These are phyloP conservation scores for Pichia nanzhaoensis DNA, from an alignment of 805 yeast species.

Conservation along the genomic window DNA sequence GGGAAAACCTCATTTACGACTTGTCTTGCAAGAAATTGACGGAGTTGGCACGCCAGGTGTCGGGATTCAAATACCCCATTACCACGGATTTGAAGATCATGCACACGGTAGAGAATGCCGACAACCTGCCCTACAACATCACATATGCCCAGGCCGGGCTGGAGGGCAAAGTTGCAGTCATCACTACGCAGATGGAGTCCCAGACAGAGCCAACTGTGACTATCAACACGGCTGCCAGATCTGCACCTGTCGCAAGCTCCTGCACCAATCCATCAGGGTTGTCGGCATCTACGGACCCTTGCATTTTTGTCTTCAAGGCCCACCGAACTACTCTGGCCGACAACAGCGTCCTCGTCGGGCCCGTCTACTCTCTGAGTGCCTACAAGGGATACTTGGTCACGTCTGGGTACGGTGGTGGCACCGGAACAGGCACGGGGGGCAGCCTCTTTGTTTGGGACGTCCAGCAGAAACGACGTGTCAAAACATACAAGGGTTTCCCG, in stretches of 20 bases:
- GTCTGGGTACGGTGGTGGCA: slow-evolving; percentile 18
- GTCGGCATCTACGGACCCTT: not conserved
- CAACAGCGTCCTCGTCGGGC: slow-evolving; percentile 20
- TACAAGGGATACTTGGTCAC: slow-evolving; percentile 20
- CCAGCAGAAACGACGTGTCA: slow-evolving; percentile 23
- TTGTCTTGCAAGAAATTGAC: slow-evolving; percentile 30
- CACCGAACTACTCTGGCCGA: slow-evolving; percentile 42
- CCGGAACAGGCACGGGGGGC: slow-evolving; percentile 19
- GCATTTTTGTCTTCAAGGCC: slow-evolving; percentile 73
- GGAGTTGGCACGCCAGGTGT: slow-evolving; percentile 48
- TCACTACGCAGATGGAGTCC: slow-evolving; percentile 42
- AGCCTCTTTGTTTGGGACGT: slow-evolving; percentile 30
- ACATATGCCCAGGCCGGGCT: slow-evolving; percentile 58
- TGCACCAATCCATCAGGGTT: slow-evolving; percentile 6
- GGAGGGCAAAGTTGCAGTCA: slow-evolving; percentile 80
- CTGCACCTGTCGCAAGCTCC: slow-evolving; percentile 6
- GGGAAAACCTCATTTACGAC: slow-evolving; percentile 51
- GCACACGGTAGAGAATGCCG: slow-evolving; percentile 42
- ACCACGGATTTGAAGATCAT: slow-evolving; percentile 49
- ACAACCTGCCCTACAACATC: not conserved
- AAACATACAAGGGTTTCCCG: slow-evolving; percentile 21
- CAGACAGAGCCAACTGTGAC: slow-evolving; percentile 12
- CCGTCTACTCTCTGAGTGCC: slow-evolving; percentile 16
- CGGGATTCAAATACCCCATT: slow-evolving; percentile 58
- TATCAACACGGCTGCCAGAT: slow-evolving; percentile 6